Conservation (phyloP, 164 flowering plant genomes). For the Vitis vinifera region ASM3070453v1 NC_081821.1:2939501-2940000, state of each 20-base stretch:
- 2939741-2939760: background rate
- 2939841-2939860: conserved; percentile 17
- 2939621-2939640: too few relatives aligned
- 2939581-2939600: too few relatives aligned
- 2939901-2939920: conserved; percentile 20
- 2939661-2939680: background rate
- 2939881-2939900: conserved; percentile 19
- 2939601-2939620: too few relatives aligned
- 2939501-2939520: too few relatives aligned
- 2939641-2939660: background rate
- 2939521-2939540: too few relatives aligned
- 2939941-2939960: background rate
- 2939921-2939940: conserved; percentile 21
- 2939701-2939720: background rate
- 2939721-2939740: too few relatives aligned
- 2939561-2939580: too few relatives aligned
- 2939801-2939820: background rate
- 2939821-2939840: background rate
- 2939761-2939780: background rate
- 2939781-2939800: background rate
- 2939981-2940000: conserved; percentile 54
- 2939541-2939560: too few relatives aligned
- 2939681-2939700: background rate
- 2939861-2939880: conserved; percentile 50
- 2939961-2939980: conserved; percentile 44